Conservation (phyloP, 1,284 basidiomycete genomes). For the Cryptococcus sp. region DNA sequence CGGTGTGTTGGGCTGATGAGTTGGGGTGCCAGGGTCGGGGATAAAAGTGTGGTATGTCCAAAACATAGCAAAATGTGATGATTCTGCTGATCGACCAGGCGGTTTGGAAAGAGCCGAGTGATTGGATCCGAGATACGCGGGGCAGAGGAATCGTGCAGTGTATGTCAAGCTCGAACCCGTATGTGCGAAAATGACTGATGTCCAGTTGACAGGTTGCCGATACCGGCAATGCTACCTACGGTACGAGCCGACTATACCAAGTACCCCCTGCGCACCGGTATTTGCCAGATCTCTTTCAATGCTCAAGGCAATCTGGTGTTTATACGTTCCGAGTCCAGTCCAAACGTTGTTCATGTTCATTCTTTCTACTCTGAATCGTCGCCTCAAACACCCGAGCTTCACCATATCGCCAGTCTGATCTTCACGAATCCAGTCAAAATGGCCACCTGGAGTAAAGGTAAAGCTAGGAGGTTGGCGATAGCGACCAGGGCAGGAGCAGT, state of each 20-base stretch:
- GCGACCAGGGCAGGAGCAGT: slow-evolving; percentile 19
- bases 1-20: slow-evolving; percentile 63
- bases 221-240: slow-evolving; percentile 11
- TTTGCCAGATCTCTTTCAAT: slow-evolving; percentile 71
- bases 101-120: slow-evolving; percentile 72
- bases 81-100: slow-evolving; percentile 49
- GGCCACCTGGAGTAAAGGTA: slow-evolving; percentile 20
- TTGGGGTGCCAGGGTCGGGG: slow-evolving; percentile 56
- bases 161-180: slow-evolving; percentile 39
- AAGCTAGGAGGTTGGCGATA: slow-evolving; percentile 15
- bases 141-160: slow-evolving; percentile 64
- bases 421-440: slow-evolving; percentile 21
- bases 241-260: slow-evolving; percentile 15
- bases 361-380: slow-evolving; percentile 24
- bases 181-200: background rate
- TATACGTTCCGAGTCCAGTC: slow-evolving; percentile 50
- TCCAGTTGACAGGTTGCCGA: slow-evolving; percentile 19
- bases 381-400: slow-evolving; percentile 19
- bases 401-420: slow-evolving; percentile 18
- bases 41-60: slow-evolving; percentile 55
- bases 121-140: slow-evolving; percentile 70
- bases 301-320: slow-evolving; percentile 65
- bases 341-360: slow-evolving; percentile 35
- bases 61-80: slow-evolving; percentile 2
- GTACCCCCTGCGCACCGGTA: slow-evolving; percentile 54